Base-by-base conservation (phyloP, 1,284 basidiomycete species). In the Mycosarcoma mackinlayi region DNA sequence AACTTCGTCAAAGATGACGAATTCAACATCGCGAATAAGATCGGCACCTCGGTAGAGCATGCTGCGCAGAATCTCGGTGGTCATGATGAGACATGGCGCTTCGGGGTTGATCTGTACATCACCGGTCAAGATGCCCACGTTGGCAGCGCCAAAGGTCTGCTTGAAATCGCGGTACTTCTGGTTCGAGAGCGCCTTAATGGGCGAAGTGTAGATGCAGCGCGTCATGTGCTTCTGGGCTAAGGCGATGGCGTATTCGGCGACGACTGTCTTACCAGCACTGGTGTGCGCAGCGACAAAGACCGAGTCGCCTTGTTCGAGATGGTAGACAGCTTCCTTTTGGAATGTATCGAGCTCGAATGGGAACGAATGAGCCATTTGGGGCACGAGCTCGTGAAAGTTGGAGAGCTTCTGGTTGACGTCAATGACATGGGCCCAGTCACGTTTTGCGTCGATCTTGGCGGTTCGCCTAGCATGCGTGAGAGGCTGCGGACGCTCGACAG, bases 111-210 rank as follows among this genome's bases (percentile, higher is more conserved):
- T 98, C 84, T 98, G 95, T 10, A 99, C 95, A 85, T 99, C 96
- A 60, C 96, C 96, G 0, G 96, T 99, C 47, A 99, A 85, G 63
- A 99, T 98, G 52, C 96, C 96, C 39, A 99, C 92, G 19, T 92
- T 93, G 13, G 90, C 87, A 1, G 93, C 89, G 13, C 92, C 92
- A 79, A 98, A 99, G 0, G 93, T 94, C 78, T 92, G 90, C 83
- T 98, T 98, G 86, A 99, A 99, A 84, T 99, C 96, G 45, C 96
- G 88, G 83, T 96, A 98, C 83, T 99, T 99, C 80, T 98, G 96
- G 83, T 99, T 99, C 6, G 95, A 98, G 6, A 98, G 86, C 0
- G 96, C 96, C 80, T 99, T 99, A 84, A 99, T 99, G 0, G 96
- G 96, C 1, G 94, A 96, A 0, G 96, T 99, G 83, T 98, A 98